Base-by-base conservation (phyloP, 2,329 filamentous ascomycete genomes). In the Ascocoryne sarcoides region DNA sequence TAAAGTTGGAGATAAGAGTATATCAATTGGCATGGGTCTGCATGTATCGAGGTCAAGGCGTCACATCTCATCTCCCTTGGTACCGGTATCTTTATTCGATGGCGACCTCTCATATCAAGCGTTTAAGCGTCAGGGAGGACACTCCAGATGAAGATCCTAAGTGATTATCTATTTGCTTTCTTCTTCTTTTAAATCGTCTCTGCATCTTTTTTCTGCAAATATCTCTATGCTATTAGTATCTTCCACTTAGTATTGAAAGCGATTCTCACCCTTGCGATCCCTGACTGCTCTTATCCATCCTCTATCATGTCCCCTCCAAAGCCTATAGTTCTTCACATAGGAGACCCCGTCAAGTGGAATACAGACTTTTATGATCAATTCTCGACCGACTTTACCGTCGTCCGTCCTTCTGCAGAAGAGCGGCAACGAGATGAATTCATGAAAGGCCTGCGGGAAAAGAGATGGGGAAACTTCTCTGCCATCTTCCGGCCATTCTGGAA, bases 401-500 rank as follows among this genome's bases (percentile, higher is more conserved):
- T 77, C 36, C 68, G 70, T n/a, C 73, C 72, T 1, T 62, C 63
- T 7, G 48, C 62, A 1, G 61, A 64, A 12, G 73, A 78, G 54
- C 70, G 73, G 2, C 60, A 70, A 48, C 63, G 75, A 10, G 53
- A 58, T 30, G 69, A 63, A 40, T 74, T 78, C 48, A 60, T 65
- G 32, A 59, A 61, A 16, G 73, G 68, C 1, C 61, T 79, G 39
- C 59, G 60, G 37, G 69, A 74, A 48, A 58, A 60, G 18, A 62
- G 65, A 55, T 79, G 72, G 72, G 75, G 74, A 3, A 60, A 72
- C 41, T 77, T 78, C 45, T 46, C 52, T 10, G 65, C 62, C 2
- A 59, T 68, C 34, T 75, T 76, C 48, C 64, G 75, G 2, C 76
- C 76, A 0, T 79, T 77, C 56, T 81, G 75, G 74, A 72, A 74